Base-by-base conservation (phyloP, 1,284 basidiomycete species). In the Microbotryum saponariae region DNA sequence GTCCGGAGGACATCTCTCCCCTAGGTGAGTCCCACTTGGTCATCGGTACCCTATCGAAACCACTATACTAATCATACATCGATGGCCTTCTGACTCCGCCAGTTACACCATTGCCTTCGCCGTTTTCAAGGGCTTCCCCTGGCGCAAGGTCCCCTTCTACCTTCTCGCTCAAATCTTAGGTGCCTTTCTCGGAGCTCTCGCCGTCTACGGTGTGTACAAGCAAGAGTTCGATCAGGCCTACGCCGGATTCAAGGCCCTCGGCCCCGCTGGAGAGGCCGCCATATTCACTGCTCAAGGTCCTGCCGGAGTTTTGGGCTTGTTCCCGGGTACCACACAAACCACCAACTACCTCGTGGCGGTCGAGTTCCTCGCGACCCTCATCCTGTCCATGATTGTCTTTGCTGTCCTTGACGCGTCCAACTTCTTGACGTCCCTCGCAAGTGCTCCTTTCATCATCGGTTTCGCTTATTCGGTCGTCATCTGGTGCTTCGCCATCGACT, bases 141-240 rank as follows among this genome's bases (percentile, higher is more conserved):
- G 84, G 82, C 81, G 80, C 63, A 90, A 89, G 72, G 86, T 89
- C 0, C 85, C 87, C 0, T 78, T 72, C 67, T 91, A 86, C 72
- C 81, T 88, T 55, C 70, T 83, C 46, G 82, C 86, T 0, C 89
- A 91, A 74, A 65, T 86, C 10, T 73, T 89, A 29, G 89, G 89
- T 44, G 88, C 78, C 2, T 73, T 88, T 20, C 78, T 82, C 51
- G 89, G 85, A 20, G 82, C 83, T 20, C 81, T 82, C 1, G 72
- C 88, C 25, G 77, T 87, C 23, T 91, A 90, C 70, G 85, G 80
- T 6, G 86, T 87, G 74, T 91, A 89, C 72, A 82, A 82, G 70
- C 82, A 87, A 72, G 85, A 85, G 45, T 86, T 91, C 70, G 80
- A 84, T 70, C 44, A 37, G 12, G 51, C 70, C 18, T 49, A 52